Percentiles rank a stretch among this genome's conserved stretches.
phyloP scores from a whole-genome alignment of 257 asterid species.

The Solanum sparsipilum region DNA sequence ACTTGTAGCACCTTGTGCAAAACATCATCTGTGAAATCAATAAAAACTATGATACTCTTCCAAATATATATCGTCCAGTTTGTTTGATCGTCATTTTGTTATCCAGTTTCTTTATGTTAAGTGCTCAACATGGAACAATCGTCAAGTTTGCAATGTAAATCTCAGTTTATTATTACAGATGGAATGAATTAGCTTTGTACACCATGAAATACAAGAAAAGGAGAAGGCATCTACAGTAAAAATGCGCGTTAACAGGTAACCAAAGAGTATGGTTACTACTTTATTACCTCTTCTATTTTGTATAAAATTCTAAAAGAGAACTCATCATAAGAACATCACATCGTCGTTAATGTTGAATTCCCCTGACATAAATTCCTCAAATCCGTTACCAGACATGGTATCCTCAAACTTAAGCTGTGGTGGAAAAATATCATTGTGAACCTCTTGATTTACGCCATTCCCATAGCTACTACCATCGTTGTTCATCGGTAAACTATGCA shows the following conservation, averaged over 20 bases:
- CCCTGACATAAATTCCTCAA: conserved; percentile 29
- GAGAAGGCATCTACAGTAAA: conserved; percentile 3
- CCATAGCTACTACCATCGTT: conserved; percentile 17
- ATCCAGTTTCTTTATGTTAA: background rate
- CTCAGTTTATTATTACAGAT: background rate
- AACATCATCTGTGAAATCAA: background rate
- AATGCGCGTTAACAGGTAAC: background rate
- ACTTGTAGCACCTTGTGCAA: background rate
- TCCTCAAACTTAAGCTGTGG: conserved; percentile 36
- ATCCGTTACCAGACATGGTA: conserved; percentile 20
- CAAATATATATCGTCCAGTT: background rate
- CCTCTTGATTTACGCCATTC: conserved; percentile 9
- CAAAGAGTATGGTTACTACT: background rate
- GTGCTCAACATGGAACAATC: background rate
- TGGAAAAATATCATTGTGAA: conserved; percentile 23
- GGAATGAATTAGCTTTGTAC: background rate
- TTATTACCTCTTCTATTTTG: conserved; percentile 1
- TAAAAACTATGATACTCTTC: background rate
- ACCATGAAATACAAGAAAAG: background rate
- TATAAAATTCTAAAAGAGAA: background rate
- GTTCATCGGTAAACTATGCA: conserved; percentile 8
- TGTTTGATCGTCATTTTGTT: background rate
- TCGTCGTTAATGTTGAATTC: conserved; percentile 26
- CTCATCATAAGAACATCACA: conserved; percentile 24
- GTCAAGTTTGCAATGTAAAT: background rate